Percentiles rank a stretch among this genome's conserved stretches.
Evolutionary conservation across 805 yeast genomes (phyloP).

Genomic region (Tetrapisispora iriomotensis): DNA sequence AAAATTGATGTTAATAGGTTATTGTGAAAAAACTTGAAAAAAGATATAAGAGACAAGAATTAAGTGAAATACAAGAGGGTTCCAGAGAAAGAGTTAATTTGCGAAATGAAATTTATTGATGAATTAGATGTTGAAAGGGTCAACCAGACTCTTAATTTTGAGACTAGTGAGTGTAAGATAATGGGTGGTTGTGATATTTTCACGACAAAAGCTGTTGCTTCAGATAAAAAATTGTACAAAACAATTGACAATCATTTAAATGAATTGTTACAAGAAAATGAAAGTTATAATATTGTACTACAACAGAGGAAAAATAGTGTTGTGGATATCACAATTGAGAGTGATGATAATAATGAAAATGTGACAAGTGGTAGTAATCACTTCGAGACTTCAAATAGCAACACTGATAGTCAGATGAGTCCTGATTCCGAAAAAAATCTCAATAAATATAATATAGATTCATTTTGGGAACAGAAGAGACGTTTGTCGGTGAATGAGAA

Average conservation of each 20-base stretch:
- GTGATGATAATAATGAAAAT: slow-evolving; percentile 1
- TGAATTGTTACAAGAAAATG: slow-evolving; percentile 33
- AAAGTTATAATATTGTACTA: slow-evolving; percentile 27
- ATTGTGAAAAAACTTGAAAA: background rate
- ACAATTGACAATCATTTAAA: slow-evolving; percentile 76
- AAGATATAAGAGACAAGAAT: background rate
- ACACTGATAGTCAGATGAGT: too few relatives aligned
- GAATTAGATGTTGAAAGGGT: slow-evolving; percentile 87
- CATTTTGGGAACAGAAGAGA: slow-evolving; percentile 35
- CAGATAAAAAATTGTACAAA: slow-evolving; percentile 82
- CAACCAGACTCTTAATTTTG: slow-evolving; percentile 75
- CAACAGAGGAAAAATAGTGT: slow-evolving; percentile 11
- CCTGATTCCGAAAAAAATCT: background rate
- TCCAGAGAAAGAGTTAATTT: too few relatives aligned
- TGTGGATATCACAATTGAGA: slow-evolving; percentile 3
- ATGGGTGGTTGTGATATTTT: slow-evolving; percentile 88
- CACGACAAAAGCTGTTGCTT: slow-evolving; percentile 86
- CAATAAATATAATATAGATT: slow-evolving; percentile 15
- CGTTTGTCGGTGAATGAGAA: slow-evolving; percentile 30
- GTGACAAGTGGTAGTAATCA: background rate
- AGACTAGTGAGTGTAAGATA: slow-evolving; percentile 63
- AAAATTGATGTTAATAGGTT: too few relatives aligned
- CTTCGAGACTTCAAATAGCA: too few relatives aligned
- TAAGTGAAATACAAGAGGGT: background rate
- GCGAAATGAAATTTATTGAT: slow-evolving; percentile 56